Conservation (phyloP, 805 yeast genomes). For the Cephaloascus albidus region DNA sequence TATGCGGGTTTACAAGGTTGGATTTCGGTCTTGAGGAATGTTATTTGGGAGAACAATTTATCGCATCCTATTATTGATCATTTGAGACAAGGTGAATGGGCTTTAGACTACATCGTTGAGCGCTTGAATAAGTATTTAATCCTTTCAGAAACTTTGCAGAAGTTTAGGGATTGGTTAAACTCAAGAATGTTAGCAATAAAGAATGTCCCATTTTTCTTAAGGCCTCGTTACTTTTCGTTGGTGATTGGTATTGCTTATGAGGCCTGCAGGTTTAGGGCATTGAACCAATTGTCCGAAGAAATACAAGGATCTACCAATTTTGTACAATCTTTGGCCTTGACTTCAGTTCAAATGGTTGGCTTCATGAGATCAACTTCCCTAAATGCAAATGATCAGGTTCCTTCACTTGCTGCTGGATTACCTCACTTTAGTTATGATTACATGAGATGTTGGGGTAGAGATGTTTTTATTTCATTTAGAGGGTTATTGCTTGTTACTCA, state of each 20-base stretch:
- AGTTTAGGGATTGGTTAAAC: constrained; percentile 63
- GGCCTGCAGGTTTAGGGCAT: constrained; percentile 63
- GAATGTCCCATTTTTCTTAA: constrained; percentile 64
- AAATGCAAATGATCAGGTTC: constrained; percentile 48
- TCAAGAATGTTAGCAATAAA: constrained; percentile 55
- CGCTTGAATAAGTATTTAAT: constrained; percentile 49
- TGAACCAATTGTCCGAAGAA: constrained; percentile 42
- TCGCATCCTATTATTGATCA: constrained; percentile 81
- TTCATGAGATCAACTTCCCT: constrained; percentile 65
- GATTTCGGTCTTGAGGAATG: constrained; percentile 55
- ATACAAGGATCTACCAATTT: constrained; percentile 60
- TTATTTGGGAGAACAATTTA: constrained; percentile 62
- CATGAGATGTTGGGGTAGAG: constrained; percentile 99
- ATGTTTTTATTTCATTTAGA: constrained; percentile 79
- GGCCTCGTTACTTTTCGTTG: constrained; percentile 82
- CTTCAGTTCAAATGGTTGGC: constrained; percentile 85
- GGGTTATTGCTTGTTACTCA: constrained; percentile 77
- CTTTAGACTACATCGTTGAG: constrained; percentile 62
- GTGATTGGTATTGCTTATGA: constrained; percentile 79
- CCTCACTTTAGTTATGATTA: constrained; percentile 88
- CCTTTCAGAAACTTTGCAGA: constrained; percentile 35
- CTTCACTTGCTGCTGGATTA: constrained; percentile 90
- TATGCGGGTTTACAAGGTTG: constrained; percentile 95
- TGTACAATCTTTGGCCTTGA: constrained; percentile 69
- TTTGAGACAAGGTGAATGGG: constrained; percentile 81